These are phyloP conservation scores for Steccherinum ochraceum DNA, from an alignment of 768 basidiomycete species.

Conservation along the genomic window DNA sequence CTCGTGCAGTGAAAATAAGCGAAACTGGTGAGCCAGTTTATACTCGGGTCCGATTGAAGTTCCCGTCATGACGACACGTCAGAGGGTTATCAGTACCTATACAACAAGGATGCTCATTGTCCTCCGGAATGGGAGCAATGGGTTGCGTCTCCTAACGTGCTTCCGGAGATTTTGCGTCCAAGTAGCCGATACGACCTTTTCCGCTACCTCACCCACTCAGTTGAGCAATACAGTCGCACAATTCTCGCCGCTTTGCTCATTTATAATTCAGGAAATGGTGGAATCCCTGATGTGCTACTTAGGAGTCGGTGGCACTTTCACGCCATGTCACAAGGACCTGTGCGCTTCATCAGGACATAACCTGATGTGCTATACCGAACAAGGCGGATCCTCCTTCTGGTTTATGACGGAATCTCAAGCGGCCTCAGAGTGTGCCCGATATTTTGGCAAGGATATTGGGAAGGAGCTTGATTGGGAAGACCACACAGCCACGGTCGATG, in stretches of 20 bases:
- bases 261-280: conserved; percentile 40
- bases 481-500: conserved; percentile 53
- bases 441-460: conserved; percentile 47
- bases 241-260: background rate
- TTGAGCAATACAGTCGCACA: conserved; percentile 25
- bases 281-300: conserved; percentile 86
- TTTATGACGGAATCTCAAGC: conserved; percentile 71
- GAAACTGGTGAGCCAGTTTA: too few species aligned
- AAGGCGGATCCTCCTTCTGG: conserved; percentile 72
- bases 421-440: conserved; percentile 46
- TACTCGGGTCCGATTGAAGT: too few species aligned
- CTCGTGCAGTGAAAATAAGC: conserved; percentile 2
- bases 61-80: conserved; percentile 5
- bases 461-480: conserved; percentile 72
- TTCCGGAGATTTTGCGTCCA: conserved; percentile 53
- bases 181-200: conserved; percentile 51
- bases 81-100: conserved; percentile 58
- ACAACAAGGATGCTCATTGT: conserved; percentile 75
- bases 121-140: conserved; percentile 61
- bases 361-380: conserved; percentile 77
- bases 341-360: conserved; percentile 85
- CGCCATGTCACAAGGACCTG: conserved; percentile 79
- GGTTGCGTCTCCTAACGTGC: conserved; percentile 37
- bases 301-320: conserved; percentile 77
- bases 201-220: conserved; percentile 45